These are phyloP conservation scores for Paramarasmius palmivorus DNA, from an alignment of 1,284 basidiomycete species.

Conservation along the genomic window DNA sequence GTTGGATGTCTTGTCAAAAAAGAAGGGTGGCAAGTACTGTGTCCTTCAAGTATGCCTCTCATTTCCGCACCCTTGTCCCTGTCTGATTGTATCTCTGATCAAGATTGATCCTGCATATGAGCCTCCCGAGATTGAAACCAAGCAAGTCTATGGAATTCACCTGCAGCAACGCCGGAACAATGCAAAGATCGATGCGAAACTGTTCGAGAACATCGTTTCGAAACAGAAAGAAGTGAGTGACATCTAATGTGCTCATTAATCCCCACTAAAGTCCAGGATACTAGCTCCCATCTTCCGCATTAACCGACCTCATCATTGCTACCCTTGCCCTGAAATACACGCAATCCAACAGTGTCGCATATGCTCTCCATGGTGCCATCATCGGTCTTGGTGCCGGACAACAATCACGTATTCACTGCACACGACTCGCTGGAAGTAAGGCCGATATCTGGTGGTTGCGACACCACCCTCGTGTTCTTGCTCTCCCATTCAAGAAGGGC, in stretches of 20 bases:
- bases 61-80: not conserved
- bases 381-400: constrained; percentile 97
- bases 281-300: constrained; percentile 72
- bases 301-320: constrained; percentile 90
- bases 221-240: constrained; percentile 77
- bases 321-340: constrained; percentile 98
- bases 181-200: constrained; percentile 78
- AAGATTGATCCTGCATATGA: constrained; percentile 87
- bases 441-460: constrained; percentile 99
- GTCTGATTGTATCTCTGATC: constrained; percentile 1
- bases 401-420: constrained; percentile 99
- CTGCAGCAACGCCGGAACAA: constrained; percentile 94
- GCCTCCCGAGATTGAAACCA: constrained; percentile 83
- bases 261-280: not conserved
- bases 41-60: constrained; percentile 74
- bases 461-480: constrained; percentile 91
- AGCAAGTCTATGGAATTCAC: constrained; percentile 93
- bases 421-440: constrained; percentile 94
- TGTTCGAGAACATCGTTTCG: constrained; percentile 90
- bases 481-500: constrained; percentile 95
- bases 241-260: not conserved
- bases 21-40: constrained; percentile 99
- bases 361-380: constrained; percentile 91
- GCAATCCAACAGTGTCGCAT: constrained; percentile 98
- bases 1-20: constrained; percentile 89